Conservation (phyloP, 2,329 filamentous ascomycete genomes). For the Cercospora brassicicola region DNA sequence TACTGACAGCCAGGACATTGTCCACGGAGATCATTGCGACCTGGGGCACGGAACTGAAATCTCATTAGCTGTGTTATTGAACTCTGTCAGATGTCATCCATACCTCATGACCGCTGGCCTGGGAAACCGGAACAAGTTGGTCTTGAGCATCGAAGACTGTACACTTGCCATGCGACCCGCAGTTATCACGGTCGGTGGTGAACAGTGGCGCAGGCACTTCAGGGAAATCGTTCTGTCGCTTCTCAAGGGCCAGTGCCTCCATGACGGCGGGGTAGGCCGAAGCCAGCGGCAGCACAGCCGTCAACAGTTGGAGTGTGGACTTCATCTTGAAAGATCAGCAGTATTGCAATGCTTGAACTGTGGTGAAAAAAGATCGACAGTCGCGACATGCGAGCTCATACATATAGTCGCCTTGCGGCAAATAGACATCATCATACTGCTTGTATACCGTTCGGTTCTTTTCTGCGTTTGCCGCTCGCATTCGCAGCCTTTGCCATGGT, state of each 20-base stretch:
- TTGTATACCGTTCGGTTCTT: neutral
- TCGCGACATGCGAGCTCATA: neutral
- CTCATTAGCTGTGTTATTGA: neutral
- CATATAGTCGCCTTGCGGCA: neutral
- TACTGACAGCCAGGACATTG: constrained; percentile 5
- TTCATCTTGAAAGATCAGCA: constrained; percentile 12
- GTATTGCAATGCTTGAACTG: neutral
- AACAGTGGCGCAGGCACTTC: constrained; percentile 21
- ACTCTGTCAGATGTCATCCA: neutral
- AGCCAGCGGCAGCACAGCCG: constrained; percentile 23
- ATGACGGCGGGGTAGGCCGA: constrained; percentile 22
- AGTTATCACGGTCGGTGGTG: constrained; percentile 23
- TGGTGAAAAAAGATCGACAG: neutral
- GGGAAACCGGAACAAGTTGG: constrained; percentile 32
- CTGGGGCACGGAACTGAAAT: constrained; percentile 30
- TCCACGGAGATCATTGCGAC: constrained; percentile 9
- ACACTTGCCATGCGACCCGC: constrained; percentile 24
- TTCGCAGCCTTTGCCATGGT: constrained; percentile 3
- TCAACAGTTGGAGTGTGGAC: constrained; percentile 11
- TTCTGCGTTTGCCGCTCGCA: neutral
- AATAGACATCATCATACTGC: neutral
- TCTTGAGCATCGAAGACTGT: constrained; percentile 34
- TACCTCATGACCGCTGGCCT: constrained; percentile 30
- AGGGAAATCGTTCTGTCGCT: constrained; percentile 18
- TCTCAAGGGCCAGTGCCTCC: constrained; percentile 15